Percentiles rank a stretch among this genome's conserved stretches.
phyloP scores from a whole-genome alignment of 345 rosid genomes.

The Rhodomyrtus tomentosa region DNA sequence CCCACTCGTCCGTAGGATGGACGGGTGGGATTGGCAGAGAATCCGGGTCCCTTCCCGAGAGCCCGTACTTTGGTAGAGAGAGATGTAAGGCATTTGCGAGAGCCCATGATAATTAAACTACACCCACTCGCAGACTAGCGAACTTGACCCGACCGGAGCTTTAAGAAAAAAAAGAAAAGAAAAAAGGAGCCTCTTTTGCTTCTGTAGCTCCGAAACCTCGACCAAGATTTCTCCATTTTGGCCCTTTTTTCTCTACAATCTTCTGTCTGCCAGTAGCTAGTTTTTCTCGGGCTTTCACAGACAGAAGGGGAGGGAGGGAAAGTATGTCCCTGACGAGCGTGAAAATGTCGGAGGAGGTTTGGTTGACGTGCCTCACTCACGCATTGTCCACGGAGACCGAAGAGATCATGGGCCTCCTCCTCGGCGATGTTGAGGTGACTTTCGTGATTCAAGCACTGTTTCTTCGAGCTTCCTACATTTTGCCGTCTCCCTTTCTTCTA shows the following conservation, averaged over 20 bases:
- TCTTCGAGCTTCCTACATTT: not conserved
- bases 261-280: not conserved
- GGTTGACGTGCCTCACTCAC: slow-evolving; percentile 93
- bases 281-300: not conserved
- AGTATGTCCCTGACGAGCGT: slow-evolving; percentile 70
- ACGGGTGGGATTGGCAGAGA: no score
- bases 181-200: not conserved
- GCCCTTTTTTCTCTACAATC: not conserved
- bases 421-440: slow-evolving; percentile 86
- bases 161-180: not conserved
- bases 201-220: not conserved
- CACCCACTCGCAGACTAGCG: not conserved
- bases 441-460: not conserved
- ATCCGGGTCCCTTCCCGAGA: no score
- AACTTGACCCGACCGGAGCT: not conserved
- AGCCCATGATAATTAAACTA: not conserved
- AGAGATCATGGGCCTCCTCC: slow-evolving; percentile 99
- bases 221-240: not conserved
- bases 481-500: not conserved
- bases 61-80: no score
- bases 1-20: no score
- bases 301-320: not conserved
- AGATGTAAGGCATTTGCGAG: not conserved
- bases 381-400: slow-evolving; percentile 98
- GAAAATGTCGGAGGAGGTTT: slow-evolving; percentile 88